These are phyloP conservation scores for Wickerhamomyces alni DNA, from an alignment of 805 yeast genomes.

Conservation along the genomic window DNA sequence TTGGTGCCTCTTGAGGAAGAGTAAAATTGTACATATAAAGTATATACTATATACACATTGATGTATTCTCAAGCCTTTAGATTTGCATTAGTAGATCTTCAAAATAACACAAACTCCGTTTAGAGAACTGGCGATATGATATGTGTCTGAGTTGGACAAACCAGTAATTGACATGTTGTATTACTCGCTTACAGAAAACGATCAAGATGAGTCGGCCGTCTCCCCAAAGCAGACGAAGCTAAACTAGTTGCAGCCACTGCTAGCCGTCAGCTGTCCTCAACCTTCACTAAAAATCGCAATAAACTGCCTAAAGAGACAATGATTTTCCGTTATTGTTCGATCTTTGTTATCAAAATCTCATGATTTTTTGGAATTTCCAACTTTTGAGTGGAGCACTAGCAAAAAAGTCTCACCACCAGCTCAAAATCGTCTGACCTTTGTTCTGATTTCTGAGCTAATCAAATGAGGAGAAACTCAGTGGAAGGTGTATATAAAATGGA, in stretches of 20 bases:
- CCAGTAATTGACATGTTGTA: no score
- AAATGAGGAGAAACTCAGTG: no score
- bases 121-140: constrained; percentile 12
- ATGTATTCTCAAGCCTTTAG: constrained; percentile 38
- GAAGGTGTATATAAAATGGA: no score
- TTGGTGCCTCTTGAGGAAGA: constrained; percentile 67
- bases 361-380: not conserved
- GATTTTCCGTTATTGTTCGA: no score
- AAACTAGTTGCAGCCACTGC: no score
- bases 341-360: not conserved
- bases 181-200: no score
- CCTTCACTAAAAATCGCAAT: no score
- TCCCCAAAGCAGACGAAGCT: no score
- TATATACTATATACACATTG: not conserved
- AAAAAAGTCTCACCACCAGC: not conserved
- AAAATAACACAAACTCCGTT: constrained; percentile 33
- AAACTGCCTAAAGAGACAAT: no score
- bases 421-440: not conserved
- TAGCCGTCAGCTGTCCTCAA: no score
- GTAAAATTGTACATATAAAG: constrained; percentile 6
- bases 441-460: no score
- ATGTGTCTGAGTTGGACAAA: not conserved
- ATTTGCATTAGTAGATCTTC: constrained; percentile 27
- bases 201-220: no score
- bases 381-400: not conserved